phyloP scores from a whole-genome alignment of 129 eudicot genomes.

The Flaveria brownii region DNA sequence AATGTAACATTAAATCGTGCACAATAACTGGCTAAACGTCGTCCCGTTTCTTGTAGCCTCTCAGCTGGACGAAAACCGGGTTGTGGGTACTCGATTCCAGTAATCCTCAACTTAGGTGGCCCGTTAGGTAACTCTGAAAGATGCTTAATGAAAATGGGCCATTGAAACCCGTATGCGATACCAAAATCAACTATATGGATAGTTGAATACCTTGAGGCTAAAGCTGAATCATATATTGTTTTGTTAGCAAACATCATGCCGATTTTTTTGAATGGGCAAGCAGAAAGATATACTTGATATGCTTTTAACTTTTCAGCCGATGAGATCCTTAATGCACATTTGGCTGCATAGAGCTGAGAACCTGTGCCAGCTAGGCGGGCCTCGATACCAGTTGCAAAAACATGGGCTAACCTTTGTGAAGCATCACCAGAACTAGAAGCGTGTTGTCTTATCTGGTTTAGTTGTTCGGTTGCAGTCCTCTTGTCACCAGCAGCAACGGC shows the following conservation, averaged over 20 bases:
- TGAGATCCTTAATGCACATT: slow-evolving; percentile 36
- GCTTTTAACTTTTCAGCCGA: slow-evolving; percentile 64
- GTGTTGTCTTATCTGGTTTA: slow-evolving; percentile 57
- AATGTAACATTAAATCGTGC: slow-evolving; percentile 50
- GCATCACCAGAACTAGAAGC: slow-evolving; percentile 69
- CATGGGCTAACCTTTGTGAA: slow-evolving; percentile 59
- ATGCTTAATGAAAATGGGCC: slow-evolving; percentile 57
- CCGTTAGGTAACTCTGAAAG: slow-evolving; percentile 41
- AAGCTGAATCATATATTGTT: slow-evolving; percentile 32
- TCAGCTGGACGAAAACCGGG: slow-evolving; percentile 57
- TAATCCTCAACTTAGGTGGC: slow-evolving; percentile 52
- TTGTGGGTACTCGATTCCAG: slow-evolving; percentile 60
- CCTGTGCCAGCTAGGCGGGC: slow-evolving; percentile 84
- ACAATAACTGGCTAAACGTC: slow-evolving; percentile 46
- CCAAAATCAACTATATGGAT: slow-evolving; percentile 68
- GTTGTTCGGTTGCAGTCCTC: slow-evolving; percentile 46
- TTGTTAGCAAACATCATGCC: slow-evolving; percentile 47
- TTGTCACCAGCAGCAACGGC: slow-evolving; percentile 58
- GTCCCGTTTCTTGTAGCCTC: slow-evolving; percentile 52
- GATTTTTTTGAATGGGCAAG: slow-evolving; percentile 63
- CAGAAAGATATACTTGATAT: slow-evolving; percentile 57
- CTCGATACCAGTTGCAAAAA: slow-evolving; percentile 59
- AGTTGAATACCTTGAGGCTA: slow-evolving; percentile 10
- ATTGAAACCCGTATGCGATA: slow-evolving; percentile 55
- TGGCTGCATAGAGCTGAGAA: slow-evolving; percentile 50